Base-by-base conservation (phyloP, 257 asterid species). In the Gentiana straminea region DNA sequence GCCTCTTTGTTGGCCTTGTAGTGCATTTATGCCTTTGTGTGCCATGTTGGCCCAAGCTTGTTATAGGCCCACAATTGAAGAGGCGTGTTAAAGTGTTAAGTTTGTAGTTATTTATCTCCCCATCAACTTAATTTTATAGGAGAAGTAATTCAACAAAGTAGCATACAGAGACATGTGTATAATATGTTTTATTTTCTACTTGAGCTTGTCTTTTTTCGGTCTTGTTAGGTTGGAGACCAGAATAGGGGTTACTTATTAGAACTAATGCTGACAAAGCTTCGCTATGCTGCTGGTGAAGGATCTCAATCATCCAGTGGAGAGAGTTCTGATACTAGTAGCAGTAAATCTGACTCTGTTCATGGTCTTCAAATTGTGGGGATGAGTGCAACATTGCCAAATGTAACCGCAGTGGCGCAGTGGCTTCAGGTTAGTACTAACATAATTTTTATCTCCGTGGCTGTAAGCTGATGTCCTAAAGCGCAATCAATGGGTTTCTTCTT, bases 331-430 rank as follows among this genome's bases (percentile, higher is more conserved):
- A 65, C 73, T 13, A 86, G 94, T 73, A 81, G 95, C 73, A 82
- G 82, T 64, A 87, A 81, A 75, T 70, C 79, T 11, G 95, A 78
- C 66, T 80, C 90, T 62, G 86, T 88, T 68, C 88, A 72, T 65
- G 86, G 94, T 61, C 93, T 91, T 67, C 98, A 91, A 73, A 87
- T 91, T 70, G 90, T 91, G 65, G 98, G 97, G 64, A 91, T 91
- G 98, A 91, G 98, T 74, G 98, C 98, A 41, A 87, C 98, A 7
- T 77, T 87, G 51, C 93, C 98, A 53, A 91, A 91, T 72, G 98
- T 91, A 62, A 75, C 98, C 70, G 84, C 98, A 53, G 89, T 91
- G 68, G 93, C 97, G 61, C 78, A 79, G 52, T 91, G 98, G 98
- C 96, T 91, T 75, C 97, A 84, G 61, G 98, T 87, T 72, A 69